Evolutionary conservation across 169 alveolate species (phyloP), one percentile per base, ranked within the genome.

Genomic region (Plasmodium gonderi): DNA sequence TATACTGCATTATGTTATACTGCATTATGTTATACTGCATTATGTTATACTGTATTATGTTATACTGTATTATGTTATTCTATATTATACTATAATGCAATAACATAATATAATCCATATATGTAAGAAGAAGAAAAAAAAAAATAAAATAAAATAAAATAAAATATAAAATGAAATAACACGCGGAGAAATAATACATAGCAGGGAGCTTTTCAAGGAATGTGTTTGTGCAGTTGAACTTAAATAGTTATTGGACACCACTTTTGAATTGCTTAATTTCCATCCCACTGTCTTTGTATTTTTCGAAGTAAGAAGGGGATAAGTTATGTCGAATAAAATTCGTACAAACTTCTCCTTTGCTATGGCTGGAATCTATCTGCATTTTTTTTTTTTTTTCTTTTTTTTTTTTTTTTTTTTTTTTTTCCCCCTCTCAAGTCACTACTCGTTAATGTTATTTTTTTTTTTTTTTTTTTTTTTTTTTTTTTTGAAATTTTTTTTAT

Each of bases 331-430:
- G 64, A 38, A 38, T 17, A 20, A 7, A 38, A 38, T 36, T 64
- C 29, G n/a, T 67, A 0, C 14, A 31, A 49, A 29, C 68, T 51
- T 23, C 45, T 45, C 77, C 69, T 81, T 67, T 12, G 14, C 0
- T 0, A 81, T 81, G 91, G 91, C 51, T 36, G 91, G 91, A 40
- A 81, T 81, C 91, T 81, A 81, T 81, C 91, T 65, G 80, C 91
- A 81, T 67, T 23, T 72, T 67, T 81, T 44, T 31, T 36, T 20
- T 26, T 26, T 17, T 26, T 36, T n/a, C 5, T 36, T 38, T 60
- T 31, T 31, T 80, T 47, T 40, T 31, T 80, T 20, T 23, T 17
- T 4, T 14, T 5, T 12, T 45, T 26, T 45, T 20, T 68, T 44
- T 45, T n/a, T n/a, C n/a, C n/a, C n/a, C n/a, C n/a, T n/a, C n/a